Evolutionary conservation across 1,284 basidiomycete species (phyloP), one percentile per base, ranked within the genome.

Genomic region (Chondrostereum purpureum): DNA sequence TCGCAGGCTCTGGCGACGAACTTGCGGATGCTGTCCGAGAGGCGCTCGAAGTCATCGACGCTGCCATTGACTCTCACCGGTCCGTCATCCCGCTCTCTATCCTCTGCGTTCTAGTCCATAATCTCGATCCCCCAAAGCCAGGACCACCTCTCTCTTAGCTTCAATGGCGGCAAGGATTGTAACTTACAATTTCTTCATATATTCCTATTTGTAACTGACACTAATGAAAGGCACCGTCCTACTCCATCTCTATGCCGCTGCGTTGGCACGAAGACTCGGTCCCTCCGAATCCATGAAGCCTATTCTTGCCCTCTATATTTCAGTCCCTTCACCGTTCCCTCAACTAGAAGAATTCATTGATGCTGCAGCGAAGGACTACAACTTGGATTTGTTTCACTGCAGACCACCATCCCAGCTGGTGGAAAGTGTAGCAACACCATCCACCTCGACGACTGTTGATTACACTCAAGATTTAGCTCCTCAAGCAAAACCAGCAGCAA

Each of bases 131-230:
- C 11, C 51, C 52, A 42, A 56, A 74, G 89, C 27, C 73, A 77
- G 58, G 75, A 83, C 34, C 71, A 73, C 43, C 67, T 92, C 12
- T 86, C 88, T 4, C 72, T 99, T 43, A 96, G 92, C 63, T 99
- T 97, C 70, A 99, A 99, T 55, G 95, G 95, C 11, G 95, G 95
- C 37, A 99, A 99, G 63, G 95, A 99, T 60, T 98, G 93, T 93
- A 55, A 57, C 43, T 35, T 42, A 45, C 19, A 40, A n/a, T 31
- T 36, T 22, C 11, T 27, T 5, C n/a, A 24, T 24, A 2, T 8
- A 4, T 21, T 18, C 12, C 12, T 19, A 21, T 3, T 37, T 38
- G 36, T 17, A 11, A 22, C 31, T 45, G 12, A 55, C 27, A 27
- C 16, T 16, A 14, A 42, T 42, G 24, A 33, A 58, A 94, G 92